These are phyloP conservation scores for Bipolaris bicolor DNA, from an alignment of 2,329 filamentous ascomycete genomes.

Conservation along the genomic window DNA sequence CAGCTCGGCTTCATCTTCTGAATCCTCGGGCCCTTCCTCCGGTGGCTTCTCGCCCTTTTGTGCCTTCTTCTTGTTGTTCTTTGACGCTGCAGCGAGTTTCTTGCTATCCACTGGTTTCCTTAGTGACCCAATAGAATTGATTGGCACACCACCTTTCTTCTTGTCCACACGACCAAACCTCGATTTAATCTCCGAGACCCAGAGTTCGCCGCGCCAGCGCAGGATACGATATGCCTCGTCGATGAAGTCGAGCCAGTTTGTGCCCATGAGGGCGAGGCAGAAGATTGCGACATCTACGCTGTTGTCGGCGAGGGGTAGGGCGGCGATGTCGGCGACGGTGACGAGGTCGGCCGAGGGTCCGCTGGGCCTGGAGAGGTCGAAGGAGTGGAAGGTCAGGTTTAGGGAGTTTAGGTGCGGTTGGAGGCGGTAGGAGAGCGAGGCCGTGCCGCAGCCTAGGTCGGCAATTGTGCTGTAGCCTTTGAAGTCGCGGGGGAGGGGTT, in stretches of 20 bases:
- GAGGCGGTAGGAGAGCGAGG: slow-evolving; percentile 74
- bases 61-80: slow-evolving; percentile 51
- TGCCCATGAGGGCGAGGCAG: slow-evolving; percentile 97
- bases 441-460: slow-evolving; percentile 93
- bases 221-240: slow-evolving; percentile 94
- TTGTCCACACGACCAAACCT: slow-evolving; percentile 73
- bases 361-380: slow-evolving; percentile 80
- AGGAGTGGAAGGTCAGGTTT: slow-evolving; percentile 78
- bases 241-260: slow-evolving; percentile 96
- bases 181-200: slow-evolving; percentile 96
- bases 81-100: not conserved
- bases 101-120: slow-evolving; percentile 34
- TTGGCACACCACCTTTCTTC: slow-evolving; percentile 59
- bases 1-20: slow-evolving; percentile 66
- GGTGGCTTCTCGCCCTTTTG: slow-evolving; percentile 48
- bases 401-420: slow-evolving; percentile 68
- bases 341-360: slow-evolving; percentile 75
- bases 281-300: slow-evolving; percentile 88
- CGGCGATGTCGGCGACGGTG: slow-evolving; percentile 86
- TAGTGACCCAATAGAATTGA: slow-evolving; percentile 66
- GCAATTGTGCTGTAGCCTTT: slow-evolving; percentile 76
- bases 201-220: slow-evolving; percentile 92
- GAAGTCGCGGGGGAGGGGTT: slow-evolving; percentile 72
- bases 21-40: slow-evolving; percentile 56
- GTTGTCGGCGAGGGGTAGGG: slow-evolving; percentile 75